A percentile compares a stretch with the other conserved stretches of the same genome.
phyloP scores from a whole-genome alignment of 2,329 filamentous ascomycete genomes.

The Sporothrix protearum region DNA sequence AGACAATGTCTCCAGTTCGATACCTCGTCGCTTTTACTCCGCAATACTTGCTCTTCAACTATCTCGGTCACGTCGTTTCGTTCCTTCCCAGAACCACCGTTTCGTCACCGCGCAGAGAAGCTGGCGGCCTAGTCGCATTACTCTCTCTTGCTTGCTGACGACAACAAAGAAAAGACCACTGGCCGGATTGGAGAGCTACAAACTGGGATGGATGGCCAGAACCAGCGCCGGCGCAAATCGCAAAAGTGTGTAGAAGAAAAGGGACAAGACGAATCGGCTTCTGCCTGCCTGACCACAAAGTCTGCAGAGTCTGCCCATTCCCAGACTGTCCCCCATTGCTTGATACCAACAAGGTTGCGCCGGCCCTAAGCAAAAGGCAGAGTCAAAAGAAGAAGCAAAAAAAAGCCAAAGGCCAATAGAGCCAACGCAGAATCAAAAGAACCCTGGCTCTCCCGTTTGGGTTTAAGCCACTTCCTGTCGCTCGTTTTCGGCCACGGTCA shows the following conservation, averaged over 20 bases:
- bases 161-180: conserved; percentile 5
- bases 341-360: conserved; percentile 11
- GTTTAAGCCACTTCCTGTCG: conserved; percentile 11
- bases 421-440: not conserved
- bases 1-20: not conserved
- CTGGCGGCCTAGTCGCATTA: conserved; percentile 13
- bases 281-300: not conserved
- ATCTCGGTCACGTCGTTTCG: not conserved
- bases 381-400: not conserved
- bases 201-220: conserved; percentile 3
- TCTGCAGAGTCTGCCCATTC: not conserved
- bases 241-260: not conserved
- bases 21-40: not conserved
- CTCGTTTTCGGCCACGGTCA: conserved; percentile 11
- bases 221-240: not conserved
- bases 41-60: not conserved
- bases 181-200: conserved; percentile 1
- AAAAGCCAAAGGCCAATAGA: not conserved
- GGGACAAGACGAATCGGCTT: not conserved
- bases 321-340: not conserved
- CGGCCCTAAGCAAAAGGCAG: not conserved
- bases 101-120: conserved; percentile 12
- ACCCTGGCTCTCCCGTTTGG: conserved; percentile 20
- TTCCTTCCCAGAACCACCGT: not conserved
- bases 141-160: not conserved